Conservation (phyloP, 352 stramenopile species). For the Phytopythium helicoides region DNA sequence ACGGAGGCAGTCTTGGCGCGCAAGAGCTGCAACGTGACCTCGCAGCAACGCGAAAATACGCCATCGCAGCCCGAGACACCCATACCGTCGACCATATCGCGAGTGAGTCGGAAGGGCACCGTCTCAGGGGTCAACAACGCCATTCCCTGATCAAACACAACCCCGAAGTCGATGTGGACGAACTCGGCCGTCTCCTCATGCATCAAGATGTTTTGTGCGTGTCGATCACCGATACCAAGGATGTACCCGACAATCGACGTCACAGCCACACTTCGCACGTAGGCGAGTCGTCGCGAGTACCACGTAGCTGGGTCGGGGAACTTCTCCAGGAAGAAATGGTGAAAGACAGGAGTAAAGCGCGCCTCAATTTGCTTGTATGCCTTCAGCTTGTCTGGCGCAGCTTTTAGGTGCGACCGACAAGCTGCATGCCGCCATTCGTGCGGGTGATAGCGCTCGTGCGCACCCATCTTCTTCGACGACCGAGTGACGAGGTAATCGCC, state of each 20-base stretch:
- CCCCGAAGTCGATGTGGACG: conserved; percentile 99
- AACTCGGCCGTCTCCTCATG: conserved; percentile 96
- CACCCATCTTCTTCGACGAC: conserved; percentile 50
- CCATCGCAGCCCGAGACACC: conserved; percentile 95
- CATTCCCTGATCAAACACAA: conserved; percentile 99
- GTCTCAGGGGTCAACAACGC: conserved; percentile 95
- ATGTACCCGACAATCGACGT: conserved; percentile 97
- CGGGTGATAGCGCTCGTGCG: conserved; percentile 95
- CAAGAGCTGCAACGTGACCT: conserved; percentile 91
- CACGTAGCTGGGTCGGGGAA: conserved; percentile 94
- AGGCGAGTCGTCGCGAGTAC: conserved; percentile 92
- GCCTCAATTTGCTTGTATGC: conserved; percentile 90
- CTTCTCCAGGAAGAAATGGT: conserved; percentile 97
- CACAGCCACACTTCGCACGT: conserved; percentile 95
- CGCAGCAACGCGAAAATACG: conserved; percentile 93
- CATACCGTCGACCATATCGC: conserved; percentile 99
- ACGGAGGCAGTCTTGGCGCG: conserved; percentile 93
- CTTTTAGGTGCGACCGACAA: conserved; percentile 80
- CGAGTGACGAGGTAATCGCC: conserved; percentile 87
- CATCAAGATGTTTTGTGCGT: conserved; percentile 98
- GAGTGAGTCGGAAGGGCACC: conserved; percentile 98
- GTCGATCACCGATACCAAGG: conserved; percentile 97
- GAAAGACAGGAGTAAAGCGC: conserved; percentile 97
- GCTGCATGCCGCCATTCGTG: conserved; percentile 90
- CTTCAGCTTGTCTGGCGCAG: conserved; percentile 67